Percentiles rank a stretch among this genome's conserved stretches.
Evolutionary conservation across 2,329 filamentous ascomycete species (phyloP).

Genomic region (Aspergillus uvarum): DNA sequence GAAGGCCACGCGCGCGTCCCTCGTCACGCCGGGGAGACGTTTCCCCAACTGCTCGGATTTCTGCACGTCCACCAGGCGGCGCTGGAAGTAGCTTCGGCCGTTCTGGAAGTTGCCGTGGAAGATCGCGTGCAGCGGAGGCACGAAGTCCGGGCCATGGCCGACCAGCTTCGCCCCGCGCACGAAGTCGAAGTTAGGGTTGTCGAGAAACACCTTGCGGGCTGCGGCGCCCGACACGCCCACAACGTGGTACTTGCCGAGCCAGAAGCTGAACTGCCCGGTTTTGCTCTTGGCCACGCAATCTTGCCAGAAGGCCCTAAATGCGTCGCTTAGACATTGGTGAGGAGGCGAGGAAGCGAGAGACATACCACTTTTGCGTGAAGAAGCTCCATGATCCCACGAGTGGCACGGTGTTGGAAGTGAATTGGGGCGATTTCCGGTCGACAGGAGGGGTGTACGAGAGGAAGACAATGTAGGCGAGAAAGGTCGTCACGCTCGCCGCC

Average conservation of each 20-base stretch:
- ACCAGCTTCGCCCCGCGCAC: neutral
- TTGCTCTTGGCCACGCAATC: neutral
- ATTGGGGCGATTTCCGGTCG: neutral
- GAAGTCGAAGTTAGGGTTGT: conserved; percentile 5
- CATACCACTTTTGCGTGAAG: conserved; percentile 1
- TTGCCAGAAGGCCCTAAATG: neutral
- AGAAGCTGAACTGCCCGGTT: too few species aligned
- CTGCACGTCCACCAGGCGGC: conserved; percentile 1
- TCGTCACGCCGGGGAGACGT: conserved; percentile 3
- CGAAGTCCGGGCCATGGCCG: conserved; percentile 3
- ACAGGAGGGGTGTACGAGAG: too few species aligned
- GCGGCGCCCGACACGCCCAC: neutral
- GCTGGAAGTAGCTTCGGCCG: conserved; percentile 6
- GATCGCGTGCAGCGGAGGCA: conserved; percentile 2
- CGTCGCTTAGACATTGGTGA: neutral
- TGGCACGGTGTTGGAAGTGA: neutral
- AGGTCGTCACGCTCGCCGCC: too few species aligned
- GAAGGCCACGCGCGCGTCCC: neutral
- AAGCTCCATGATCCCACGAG: conserved; percentile 1
- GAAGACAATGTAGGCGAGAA: too few species aligned
- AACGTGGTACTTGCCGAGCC: neutral
- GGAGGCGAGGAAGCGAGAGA: too few species aligned
- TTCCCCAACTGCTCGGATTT: conserved; percentile 2
- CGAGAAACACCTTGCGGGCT: conserved; percentile 1
- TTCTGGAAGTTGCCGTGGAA: conserved; percentile 2